A percentile compares a stretch with the other conserved stretches of the same genome.
Conservation (phyloP, 116 monocot species). For the Dioscorea cayenensis region DNA sequence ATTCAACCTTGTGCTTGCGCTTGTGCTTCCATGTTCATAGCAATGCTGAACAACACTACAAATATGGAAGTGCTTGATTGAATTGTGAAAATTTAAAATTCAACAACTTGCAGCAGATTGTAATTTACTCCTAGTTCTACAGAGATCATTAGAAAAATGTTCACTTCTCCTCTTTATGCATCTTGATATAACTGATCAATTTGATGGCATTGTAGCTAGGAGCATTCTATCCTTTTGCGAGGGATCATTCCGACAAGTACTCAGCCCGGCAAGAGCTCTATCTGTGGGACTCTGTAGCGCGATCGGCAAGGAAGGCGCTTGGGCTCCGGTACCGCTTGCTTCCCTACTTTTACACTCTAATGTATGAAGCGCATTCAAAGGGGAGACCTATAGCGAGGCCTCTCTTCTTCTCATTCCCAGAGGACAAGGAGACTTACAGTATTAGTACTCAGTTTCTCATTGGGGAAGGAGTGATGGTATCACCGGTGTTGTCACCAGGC, state of each 20-base stretch:
- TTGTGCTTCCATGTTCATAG: no score
- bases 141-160: no score
- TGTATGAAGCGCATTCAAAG: constrained; percentile 50
- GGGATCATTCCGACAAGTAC: constrained; percentile 42
- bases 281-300: constrained; percentile 48
- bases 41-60: no score
- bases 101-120: no score
- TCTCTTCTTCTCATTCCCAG: constrained; percentile 68
- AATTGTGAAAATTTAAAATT: no score
- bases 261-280: constrained; percentile 53
- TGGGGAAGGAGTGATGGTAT: constrained; percentile 43
- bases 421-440: constrained; percentile 31
- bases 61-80: no score
- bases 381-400: constrained; percentile 71
- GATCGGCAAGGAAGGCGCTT: constrained; percentile 48
- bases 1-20: no score
- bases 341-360: constrained; percentile 66
- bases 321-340: constrained; percentile 66
- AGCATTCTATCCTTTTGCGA: constrained; percentile 76
- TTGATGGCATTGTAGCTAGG: constrained; percentile 31
- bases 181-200: background rate
- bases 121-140: no score
- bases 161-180: no score
- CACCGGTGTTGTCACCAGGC: constrained; percentile 44
- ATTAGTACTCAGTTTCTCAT: constrained; percentile 59